These are phyloP conservation scores for Lasiodiplodia theobromae DNA, from an alignment of 2,329 filamentous ascomycete genomes.

Conservation along the genomic window DNA sequence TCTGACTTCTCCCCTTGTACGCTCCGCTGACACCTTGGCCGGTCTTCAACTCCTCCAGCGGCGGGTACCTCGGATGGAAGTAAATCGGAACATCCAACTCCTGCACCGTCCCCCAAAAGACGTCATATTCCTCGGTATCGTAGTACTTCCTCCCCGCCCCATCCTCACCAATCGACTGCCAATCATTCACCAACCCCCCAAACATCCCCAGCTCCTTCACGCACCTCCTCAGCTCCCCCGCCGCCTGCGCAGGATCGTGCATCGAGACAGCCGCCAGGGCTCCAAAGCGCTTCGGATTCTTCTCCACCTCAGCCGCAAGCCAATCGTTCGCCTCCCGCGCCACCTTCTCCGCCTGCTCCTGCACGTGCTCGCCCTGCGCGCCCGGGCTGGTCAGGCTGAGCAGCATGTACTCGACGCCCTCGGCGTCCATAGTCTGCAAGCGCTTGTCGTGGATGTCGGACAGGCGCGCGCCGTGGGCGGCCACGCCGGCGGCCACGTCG, in stretches of 20 bases:
- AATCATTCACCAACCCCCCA: constrained; percentile 62
- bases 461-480: constrained; percentile 64
- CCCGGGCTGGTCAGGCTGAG: constrained; percentile 58
- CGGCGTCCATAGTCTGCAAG: constrained; percentile 52
- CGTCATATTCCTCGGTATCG: constrained; percentile 41
- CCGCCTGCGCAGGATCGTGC: constrained; percentile 43
- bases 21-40: not conserved
- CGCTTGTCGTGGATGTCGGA: constrained; percentile 52
- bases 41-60: not conserved
- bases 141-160: constrained; percentile 42
- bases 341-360: constrained; percentile 51
- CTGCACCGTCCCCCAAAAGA: constrained; percentile 42
- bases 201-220: constrained; percentile 61
- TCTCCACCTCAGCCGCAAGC: constrained; percentile 52
- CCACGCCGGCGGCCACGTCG: constrained; percentile 40
- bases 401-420: constrained; percentile 58
- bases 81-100: constrained; percentile 45
- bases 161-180: constrained; percentile 39
- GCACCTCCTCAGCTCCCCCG: constrained; percentile 40
- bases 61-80: constrained; percentile 43
- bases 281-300: constrained; percentile 51
- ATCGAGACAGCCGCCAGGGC: constrained; percentile 51
- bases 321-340: constrained; percentile 58
- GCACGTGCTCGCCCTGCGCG: constrained; percentile 56
- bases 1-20: constrained; percentile 34